Evolutionary conservation across 176 grass and related monocot genomes (phyloP).

Genomic region (Lolium rigidum): DNA sequence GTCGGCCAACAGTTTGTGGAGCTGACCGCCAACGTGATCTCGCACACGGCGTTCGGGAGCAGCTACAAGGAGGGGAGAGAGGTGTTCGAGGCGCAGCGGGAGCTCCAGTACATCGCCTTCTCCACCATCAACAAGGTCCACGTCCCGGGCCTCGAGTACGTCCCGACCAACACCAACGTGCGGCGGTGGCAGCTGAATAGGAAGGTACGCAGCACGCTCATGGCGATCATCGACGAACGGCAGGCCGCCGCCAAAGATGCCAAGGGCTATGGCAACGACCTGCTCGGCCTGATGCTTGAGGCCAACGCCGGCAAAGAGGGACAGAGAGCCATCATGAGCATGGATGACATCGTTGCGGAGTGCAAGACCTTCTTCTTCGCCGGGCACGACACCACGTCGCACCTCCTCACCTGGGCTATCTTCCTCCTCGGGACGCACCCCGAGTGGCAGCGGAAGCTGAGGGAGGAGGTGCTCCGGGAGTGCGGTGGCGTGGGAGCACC

Average conservation of each 20-base stretch:
- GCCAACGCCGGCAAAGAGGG: conserved; percentile 26
- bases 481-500: conserved; percentile 33
- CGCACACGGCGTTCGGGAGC: conserved; percentile 71
- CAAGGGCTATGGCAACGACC: conserved; percentile 50
- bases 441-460: conserved; percentile 57
- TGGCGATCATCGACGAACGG: conserved; percentile 46
- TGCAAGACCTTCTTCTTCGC: conserved; percentile 81
- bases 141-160: conserved; percentile 41
- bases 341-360: conserved; percentile 73
- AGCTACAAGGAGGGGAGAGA: conserved; percentile 67
- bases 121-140: not conserved
- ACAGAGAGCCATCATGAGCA: conserved; percentile 15
- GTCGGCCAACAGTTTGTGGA: conserved; percentile 54
- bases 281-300: conserved; percentile 70
- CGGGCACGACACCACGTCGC: conserved; percentile 60
- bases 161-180: conserved; percentile 50
- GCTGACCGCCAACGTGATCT: conserved; percentile 71
- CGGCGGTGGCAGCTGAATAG: conserved; percentile 49
- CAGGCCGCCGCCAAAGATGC: conserved; percentile 5
- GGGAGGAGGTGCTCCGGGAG: conserved; percentile 57
- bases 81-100: conserved; percentile 64
- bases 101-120: conserved; percentile 59
- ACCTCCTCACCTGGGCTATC: conserved; percentile 54
- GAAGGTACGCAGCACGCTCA: conserved; percentile 44
- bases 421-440: conserved; percentile 61